Percentiles rank a stretch among this genome's conserved stretches.
phyloP scores from a whole-genome alignment of 2,329 filamentous ascomycete species.

The Apiospora sp. region DNA sequence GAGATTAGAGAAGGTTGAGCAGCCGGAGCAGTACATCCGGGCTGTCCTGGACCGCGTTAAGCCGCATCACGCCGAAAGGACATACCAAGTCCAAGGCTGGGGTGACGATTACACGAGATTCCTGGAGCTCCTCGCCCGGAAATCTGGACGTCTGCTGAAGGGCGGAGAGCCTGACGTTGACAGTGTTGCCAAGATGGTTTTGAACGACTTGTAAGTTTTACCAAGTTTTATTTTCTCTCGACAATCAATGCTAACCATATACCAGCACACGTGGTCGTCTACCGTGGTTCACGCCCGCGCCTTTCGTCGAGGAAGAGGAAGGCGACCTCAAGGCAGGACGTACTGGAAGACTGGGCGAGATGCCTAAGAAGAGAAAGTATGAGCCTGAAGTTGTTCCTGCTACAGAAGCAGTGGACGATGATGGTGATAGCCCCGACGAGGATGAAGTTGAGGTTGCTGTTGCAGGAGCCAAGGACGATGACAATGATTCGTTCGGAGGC shows the following conservation, averaged over 20 bases:
- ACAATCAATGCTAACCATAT: background rate
- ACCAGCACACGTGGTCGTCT: slow-evolving; percentile 82
- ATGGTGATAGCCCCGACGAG: slow-evolving; percentile 40
- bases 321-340: slow-evolving; percentile 70
- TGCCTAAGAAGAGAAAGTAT: slow-evolving; percentile 80
- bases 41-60: slow-evolving; percentile 84
- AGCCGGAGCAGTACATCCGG: slow-evolving; percentile 94
- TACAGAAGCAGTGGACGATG: slow-evolving; percentile 41
- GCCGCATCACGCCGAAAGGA: slow-evolving; percentile 86
- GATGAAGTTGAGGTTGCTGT: slow-evolving; percentile 39
- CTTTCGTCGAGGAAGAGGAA: slow-evolving; percentile 60
- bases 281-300: slow-evolving; percentile 92
- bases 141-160: slow-evolving; percentile 84
- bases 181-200: slow-evolving; percentile 93
- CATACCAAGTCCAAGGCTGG: slow-evolving; percentile 87
- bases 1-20: slow-evolving; percentile 93
- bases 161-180: slow-evolving; percentile 96
- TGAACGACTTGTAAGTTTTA: slow-evolving; percentile 78
- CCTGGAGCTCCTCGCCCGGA: slow-evolving; percentile 85
- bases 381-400: slow-evolving; percentile 56
- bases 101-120: slow-evolving; percentile 81
- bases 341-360: slow-evolving; percentile 83
- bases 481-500: slow-evolving; percentile 54
- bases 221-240: background rate
- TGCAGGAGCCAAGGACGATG: slow-evolving; percentile 44